Conservation (phyloP, 2,329 filamentous ascomycete genomes). For the Dactylellina haptotyla region DNA sequence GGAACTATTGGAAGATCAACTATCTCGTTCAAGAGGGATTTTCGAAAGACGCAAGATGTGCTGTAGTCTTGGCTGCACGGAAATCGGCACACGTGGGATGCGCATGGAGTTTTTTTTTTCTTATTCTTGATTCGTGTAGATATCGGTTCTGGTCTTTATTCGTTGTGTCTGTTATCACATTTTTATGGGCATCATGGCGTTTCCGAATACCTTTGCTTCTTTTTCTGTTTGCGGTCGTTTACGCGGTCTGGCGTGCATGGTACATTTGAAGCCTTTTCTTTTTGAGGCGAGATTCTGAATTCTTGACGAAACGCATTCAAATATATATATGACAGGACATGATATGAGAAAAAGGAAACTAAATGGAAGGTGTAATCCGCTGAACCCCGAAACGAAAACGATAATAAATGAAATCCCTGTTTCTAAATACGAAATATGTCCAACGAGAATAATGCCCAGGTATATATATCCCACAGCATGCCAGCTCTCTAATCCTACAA, state of each 20-base stretch:
- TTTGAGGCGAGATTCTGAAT: neutral
- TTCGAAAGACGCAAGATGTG: constrained; percentile 49
- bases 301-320: constrained; percentile 12
- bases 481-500: no score
- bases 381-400: constrained; percentile 34
- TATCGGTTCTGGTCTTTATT: neutral
- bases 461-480: no score
- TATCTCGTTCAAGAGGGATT: constrained; percentile 51
- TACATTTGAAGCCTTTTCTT: constrained; percentile 10
- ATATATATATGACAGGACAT: no score
- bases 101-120: neutral
- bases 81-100: neutral
- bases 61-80: neutral
- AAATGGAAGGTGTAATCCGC: constrained; percentile 26
- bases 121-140: neutral
- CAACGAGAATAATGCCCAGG: no score
- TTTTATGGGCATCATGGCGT: neutral
- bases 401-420: no score
- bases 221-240: neutral
- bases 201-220: neutral
- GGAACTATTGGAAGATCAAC: constrained; percentile 34
- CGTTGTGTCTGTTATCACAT: neutral
- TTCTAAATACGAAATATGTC: constrained; percentile 27
- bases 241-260: neutral
- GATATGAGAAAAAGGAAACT: no score